These are phyloP conservation scores for Sisymbrium irio DNA, from an alignment of 345 rosid species.

Conservation along the genomic window DNA sequence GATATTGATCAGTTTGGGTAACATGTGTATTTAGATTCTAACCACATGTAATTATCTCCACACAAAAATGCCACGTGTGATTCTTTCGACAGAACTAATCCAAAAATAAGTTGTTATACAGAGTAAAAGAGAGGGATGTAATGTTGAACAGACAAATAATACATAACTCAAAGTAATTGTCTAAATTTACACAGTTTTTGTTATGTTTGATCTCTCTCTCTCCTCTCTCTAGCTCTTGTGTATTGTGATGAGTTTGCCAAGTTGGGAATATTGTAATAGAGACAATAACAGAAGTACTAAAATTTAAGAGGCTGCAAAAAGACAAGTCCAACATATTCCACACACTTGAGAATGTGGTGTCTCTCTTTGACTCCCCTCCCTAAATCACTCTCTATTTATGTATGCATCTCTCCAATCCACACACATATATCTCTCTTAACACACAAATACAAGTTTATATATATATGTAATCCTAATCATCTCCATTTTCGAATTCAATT, in stretches of 20 bases:
- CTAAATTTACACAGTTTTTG: slow-evolving; percentile 29
- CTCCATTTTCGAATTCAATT: slow-evolving; percentile 16
- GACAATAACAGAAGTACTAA: slow-evolving; percentile 39
- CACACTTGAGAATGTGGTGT: slow-evolving; percentile 39
- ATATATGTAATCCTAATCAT: slow-evolving; percentile 22
- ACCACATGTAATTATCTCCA: neutral
- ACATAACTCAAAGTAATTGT: slow-evolving; percentile 29
- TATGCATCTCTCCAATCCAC: slow-evolving; percentile 38
- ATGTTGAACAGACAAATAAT: slow-evolving; percentile 23
- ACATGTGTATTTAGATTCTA: neutral
- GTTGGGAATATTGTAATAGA: slow-evolving; percentile 35
- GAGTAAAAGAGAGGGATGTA: slow-evolving; percentile 19
- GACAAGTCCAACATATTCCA: slow-evolving; percentile 42
- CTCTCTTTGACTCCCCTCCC: slow-evolving; percentile 42
- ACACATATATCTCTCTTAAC: slow-evolving; percentile 27
- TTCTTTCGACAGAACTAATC: slow-evolving; percentile 13
- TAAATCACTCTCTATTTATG: slow-evolving; percentile 35
- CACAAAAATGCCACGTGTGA: neutral
- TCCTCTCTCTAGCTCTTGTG: slow-evolving; percentile 31
- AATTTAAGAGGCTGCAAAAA: slow-evolving; percentile 37
- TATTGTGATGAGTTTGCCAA: slow-evolving; percentile 39
- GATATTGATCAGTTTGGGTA: neutral
- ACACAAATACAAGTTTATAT: slow-evolving; percentile 13
- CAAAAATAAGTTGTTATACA: slow-evolving; percentile 16
- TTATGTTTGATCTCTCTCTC: slow-evolving; percentile 18